phyloP scores from a whole-genome alignment of 768 basidiomycete genomes.

The Erythrobasidium yunnanense region DNA sequence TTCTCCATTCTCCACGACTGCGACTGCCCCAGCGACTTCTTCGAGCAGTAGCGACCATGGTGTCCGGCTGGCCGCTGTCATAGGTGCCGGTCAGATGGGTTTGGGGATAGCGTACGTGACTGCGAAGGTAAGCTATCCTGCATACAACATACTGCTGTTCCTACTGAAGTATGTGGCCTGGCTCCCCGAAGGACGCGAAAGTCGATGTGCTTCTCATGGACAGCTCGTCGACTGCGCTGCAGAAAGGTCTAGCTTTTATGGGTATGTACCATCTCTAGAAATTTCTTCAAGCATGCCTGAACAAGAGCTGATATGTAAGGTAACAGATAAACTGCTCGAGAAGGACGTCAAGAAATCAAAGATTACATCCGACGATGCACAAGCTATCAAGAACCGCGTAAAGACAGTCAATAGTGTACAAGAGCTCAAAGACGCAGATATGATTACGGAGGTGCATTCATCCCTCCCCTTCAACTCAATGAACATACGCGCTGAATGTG shows the following conservation, averaged over 20 bases:
- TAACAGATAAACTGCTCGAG: slow-evolving; percentile 63
- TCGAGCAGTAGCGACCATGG: slow-evolving; percentile 43
- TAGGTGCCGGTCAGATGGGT: slow-evolving; percentile 52
- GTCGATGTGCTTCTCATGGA: slow-evolving; percentile 80
- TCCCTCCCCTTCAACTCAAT: background rate
- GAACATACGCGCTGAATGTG: background rate
- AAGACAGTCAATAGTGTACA: slow-evolving; percentile 49
- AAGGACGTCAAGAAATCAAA: slow-evolving; percentile 81
- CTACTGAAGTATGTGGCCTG: background rate
- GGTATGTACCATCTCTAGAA: background rate
- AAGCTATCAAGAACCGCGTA: slow-evolving; percentile 61
- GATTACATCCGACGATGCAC: slow-evolving; percentile 53
- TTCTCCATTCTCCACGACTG: no score
- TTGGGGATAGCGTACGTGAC: slow-evolving; percentile 78
- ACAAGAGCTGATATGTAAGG: no score
- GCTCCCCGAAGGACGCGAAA: slow-evolving; percentile 62
- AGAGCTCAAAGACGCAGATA: slow-evolving; percentile 65
- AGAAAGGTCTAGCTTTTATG: slow-evolving; percentile 56
- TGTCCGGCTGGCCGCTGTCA: slow-evolving; percentile 61
- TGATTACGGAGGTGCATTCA: slow-evolving; percentile 69
- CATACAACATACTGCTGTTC: background rate
- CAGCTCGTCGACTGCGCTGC: slow-evolving; percentile 60
- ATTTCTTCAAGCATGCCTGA: no score
- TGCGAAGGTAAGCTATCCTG: slow-evolving; percentile 28
- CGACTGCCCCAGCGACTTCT: background rate